Conservation (phyloP, 257 asterid genomes). For the Nicotiana sylvestris region DNA sequence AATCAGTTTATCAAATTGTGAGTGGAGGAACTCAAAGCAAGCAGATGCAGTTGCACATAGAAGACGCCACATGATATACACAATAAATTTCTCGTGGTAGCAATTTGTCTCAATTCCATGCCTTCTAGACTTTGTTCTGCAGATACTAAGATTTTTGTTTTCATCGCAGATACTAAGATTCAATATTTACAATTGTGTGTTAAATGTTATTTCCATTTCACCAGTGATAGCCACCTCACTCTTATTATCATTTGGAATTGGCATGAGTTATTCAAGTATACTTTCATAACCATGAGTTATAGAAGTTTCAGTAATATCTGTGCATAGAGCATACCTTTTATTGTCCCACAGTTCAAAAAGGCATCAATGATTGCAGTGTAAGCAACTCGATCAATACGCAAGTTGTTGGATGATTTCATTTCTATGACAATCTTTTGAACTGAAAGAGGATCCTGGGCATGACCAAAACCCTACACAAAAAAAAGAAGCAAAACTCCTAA, state of each 20-base stretch:
- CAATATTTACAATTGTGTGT: background rate
- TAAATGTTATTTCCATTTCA: background rate
- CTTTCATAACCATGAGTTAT: background rate
- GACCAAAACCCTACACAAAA: constrained; percentile 50
- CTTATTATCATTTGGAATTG: background rate
- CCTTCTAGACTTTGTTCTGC: background rate
- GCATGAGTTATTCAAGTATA: background rate
- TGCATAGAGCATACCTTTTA: constrained; percentile 39
- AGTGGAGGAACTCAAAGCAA: background rate
- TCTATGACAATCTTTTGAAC: constrained; percentile 43
- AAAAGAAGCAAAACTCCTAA: background rate
- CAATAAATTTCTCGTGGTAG: background rate
- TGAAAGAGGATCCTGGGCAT: constrained; percentile 40
- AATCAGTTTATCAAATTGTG: background rate
- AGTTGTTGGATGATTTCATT: constrained; percentile 42
- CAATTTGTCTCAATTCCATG: background rate
- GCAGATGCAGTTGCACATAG: background rate
- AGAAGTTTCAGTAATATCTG: background rate
- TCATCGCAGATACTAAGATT: background rate
- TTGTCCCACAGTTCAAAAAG: constrained; percentile 52
- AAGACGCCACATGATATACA: background rate
- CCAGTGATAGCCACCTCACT: background rate
- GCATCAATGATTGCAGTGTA: constrained; percentile 57
- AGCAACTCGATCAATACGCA: constrained; percentile 62
- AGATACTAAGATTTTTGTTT: background rate